These are phyloP conservation scores for Pinus taeda DNA, from an alignment of 75 land plant species.

Conservation along the genomic window DNA sequence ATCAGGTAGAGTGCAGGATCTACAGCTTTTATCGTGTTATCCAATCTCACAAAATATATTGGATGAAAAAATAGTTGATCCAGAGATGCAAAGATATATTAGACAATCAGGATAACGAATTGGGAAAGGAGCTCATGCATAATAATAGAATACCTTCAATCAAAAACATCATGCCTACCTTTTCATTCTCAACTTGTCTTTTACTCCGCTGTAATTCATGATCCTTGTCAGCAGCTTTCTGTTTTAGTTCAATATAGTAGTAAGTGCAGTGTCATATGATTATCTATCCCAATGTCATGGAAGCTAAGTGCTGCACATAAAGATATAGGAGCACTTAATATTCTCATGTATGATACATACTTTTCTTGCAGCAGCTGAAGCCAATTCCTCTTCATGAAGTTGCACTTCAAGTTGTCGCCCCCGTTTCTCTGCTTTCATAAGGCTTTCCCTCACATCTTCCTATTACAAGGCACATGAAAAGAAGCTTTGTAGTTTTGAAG, in stretches of 20 bases:
- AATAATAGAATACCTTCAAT: background rate
- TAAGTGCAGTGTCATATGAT: too few species aligned
- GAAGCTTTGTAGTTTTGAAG: too few species aligned
- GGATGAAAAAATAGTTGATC: too few species aligned
- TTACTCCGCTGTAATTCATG: conserved; percentile 44
- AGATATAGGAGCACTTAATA: background rate
- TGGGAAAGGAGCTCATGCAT: too few species aligned
- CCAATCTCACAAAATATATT: too few species aligned
- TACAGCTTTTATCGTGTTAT: too few species aligned
- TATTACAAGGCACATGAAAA: conserved; percentile 7
- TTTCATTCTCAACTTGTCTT: conserved; percentile 71
- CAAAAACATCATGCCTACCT: conserved; percentile 52
- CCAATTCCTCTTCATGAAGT: conserved; percentile 56
- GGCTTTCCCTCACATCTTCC: conserved; percentile 79
- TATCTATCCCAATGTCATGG: too few species aligned
- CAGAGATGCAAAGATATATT: too few species aligned
- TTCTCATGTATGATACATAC: conserved; percentile 24
- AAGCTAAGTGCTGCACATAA: too few species aligned
- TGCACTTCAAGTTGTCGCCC: conserved; percentile 70
- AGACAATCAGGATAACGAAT: too few species aligned
- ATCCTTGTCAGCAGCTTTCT: conserved; percentile 69
- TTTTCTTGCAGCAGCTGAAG: conserved; percentile 37
- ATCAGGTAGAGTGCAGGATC: too few species aligned
- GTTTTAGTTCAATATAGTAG: too few species aligned
- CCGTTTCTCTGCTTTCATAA: conserved; percentile 70